Evolutionary conservation across 2,329 filamentous ascomycete genomes (phyloP).

Genomic region (Fonsecaea monophora): DNA sequence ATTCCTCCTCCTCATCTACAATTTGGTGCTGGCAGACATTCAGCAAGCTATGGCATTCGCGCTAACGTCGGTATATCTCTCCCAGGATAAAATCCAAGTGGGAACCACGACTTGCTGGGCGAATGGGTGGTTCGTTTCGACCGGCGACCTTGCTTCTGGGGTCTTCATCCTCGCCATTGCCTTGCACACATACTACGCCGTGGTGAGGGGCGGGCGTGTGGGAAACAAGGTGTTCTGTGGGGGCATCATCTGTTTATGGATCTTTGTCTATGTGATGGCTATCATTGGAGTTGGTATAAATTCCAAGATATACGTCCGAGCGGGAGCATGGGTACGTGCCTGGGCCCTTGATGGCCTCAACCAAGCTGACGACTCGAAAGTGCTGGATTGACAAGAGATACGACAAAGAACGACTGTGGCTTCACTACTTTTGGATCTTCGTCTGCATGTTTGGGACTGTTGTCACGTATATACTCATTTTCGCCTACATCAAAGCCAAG

Average conservation of each 20-base stretch:
- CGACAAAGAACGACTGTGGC: slow-evolving; percentile 56
- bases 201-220: slow-evolving; percentile 57
- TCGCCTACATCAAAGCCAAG: slow-evolving; percentile 21
- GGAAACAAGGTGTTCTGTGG: slow-evolving; percentile 54
- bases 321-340: slow-evolving; percentile 58
- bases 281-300: slow-evolving; percentile 55
- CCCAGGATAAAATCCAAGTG: slow-evolving; percentile 52
- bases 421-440: slow-evolving; percentile 63
- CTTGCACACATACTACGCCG: slow-evolving; percentile 60
- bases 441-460: slow-evolving; percentile 60
- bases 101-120: slow-evolving; percentile 56
- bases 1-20: slow-evolving; percentile 62
- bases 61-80: slow-evolving; percentile 57
- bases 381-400: slow-evolving; percentile 58
- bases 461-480: slow-evolving; percentile 55
- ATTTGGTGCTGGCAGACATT: slow-evolving; percentile 61
- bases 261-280: slow-evolving; percentile 54
- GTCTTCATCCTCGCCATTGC: slow-evolving; percentile 63
- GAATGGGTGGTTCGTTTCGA: slow-evolving; percentile 60
- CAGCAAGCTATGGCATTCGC: slow-evolving; percentile 59
- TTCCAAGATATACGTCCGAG: slow-evolving; percentile 54
- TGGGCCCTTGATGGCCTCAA: neutral
- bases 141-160: slow-evolving; percentile 61
- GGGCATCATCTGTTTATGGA: slow-evolving; percentile 55
- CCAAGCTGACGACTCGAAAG: slow-evolving; percentile 43